Evolutionary conservation across 805 yeast genomes (phyloP).

Genomic region (Saccharomycopsis microspora): DNA sequence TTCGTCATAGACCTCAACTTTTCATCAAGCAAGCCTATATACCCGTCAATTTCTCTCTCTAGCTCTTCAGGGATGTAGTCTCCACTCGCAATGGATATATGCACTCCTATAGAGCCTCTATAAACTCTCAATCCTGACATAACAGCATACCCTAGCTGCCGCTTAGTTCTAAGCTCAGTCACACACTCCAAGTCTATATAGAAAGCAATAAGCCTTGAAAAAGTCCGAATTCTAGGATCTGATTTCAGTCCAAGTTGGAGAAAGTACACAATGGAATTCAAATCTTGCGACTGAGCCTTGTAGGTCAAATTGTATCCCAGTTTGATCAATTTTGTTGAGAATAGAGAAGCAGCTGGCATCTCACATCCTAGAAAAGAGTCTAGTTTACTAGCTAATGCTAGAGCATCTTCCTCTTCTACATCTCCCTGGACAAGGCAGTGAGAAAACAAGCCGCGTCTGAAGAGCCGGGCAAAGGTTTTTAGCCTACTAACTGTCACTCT

Average conservation of each 20-base stretch:
- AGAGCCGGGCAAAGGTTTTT: constrained; percentile 20
- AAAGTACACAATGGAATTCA: constrained; percentile 39
- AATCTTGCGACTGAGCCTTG: constrained; percentile 33
- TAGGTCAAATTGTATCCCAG: constrained; percentile 27
- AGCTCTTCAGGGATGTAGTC: constrained; percentile 29
- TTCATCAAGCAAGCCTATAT: constrained; percentile 30
- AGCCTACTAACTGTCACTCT: constrained; percentile 30
- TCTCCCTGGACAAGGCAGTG: constrained; percentile 45
- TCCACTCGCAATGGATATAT: constrained; percentile 40
- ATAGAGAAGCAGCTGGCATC: no score
- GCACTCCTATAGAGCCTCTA: constrained; percentile 45
- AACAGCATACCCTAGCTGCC: constrained; percentile 53
- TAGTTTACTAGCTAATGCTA: constrained; percentile 1
- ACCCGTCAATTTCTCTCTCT: constrained; percentile 36
- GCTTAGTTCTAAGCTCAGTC: constrained; percentile 39
- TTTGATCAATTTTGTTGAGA: constrained; percentile 24
- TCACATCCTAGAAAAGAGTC: no score
- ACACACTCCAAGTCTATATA: constrained; percentile 32
- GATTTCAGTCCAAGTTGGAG: constrained; percentile 44
- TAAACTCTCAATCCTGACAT: constrained; percentile 43
- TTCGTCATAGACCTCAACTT: constrained; percentile 22
- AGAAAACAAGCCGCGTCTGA: constrained; percentile 20
- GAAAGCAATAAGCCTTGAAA: constrained; percentile 37
- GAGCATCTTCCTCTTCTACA: constrained; percentile 18
- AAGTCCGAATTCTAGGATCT: constrained; percentile 24